A percentile compares a stretch with the other conserved stretches of the same genome.
phyloP scores from a whole-genome alignment of 108 stramenopile species.

The Ochromonas danica region DNA sequence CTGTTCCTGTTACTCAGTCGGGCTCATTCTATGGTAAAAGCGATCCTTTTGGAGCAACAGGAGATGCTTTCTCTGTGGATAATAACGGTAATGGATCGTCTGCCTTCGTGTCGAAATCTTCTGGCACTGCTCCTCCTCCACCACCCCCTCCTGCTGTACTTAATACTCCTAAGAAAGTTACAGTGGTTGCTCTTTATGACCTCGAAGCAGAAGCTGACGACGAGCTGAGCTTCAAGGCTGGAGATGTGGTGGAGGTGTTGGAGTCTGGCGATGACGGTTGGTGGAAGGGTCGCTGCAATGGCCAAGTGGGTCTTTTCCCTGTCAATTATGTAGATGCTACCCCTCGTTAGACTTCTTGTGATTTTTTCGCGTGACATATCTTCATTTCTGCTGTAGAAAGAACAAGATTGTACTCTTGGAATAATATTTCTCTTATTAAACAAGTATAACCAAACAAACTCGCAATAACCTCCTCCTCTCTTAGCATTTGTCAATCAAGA shows the following conservation, averaged over 20 bases:
- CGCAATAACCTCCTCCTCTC: too few species aligned
- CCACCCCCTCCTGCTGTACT: not conserved
- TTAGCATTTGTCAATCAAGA: too few species aligned
- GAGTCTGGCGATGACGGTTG: constrained; percentile 10
- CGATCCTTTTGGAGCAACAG: too few species aligned
- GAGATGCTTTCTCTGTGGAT: not conserved
- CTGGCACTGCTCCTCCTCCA: not conserved
- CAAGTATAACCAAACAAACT: too few species aligned
- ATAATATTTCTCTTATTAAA: not conserved
- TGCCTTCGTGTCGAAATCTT: not conserved
- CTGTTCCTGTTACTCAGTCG: not conserved
- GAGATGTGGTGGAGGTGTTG: constrained; percentile 19
- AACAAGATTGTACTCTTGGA: too few species aligned
- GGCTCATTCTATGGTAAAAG: too few species aligned
- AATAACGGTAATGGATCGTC: not conserved
- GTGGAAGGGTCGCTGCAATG: constrained; percentile 9
- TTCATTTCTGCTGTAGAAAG: too few species aligned
- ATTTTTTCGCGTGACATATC: too few species aligned
- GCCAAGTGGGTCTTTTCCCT: constrained; percentile 17
- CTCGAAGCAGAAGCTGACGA: not conserved
- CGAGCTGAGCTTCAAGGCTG: constrained; percentile 7
- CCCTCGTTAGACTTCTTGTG: not conserved
- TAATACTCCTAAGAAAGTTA: too few species aligned
- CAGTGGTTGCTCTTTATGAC: not conserved
- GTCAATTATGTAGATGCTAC: constrained; percentile 7